phyloP scores from a whole-genome alignment of 306 rosid genomes.

The Cotoneaster glaucophyllus region DNA sequence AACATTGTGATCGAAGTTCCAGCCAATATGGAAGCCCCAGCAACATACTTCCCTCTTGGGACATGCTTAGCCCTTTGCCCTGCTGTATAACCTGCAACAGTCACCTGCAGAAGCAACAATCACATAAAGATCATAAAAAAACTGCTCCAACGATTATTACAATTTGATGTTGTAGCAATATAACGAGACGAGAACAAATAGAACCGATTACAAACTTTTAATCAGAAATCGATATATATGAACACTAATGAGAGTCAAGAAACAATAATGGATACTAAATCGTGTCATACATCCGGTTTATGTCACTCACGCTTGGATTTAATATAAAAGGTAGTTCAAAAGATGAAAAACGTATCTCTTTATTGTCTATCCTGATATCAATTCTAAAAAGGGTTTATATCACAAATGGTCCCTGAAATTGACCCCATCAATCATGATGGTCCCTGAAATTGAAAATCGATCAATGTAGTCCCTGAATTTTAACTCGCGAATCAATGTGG shows the following conservation, averaged over 20 bases:
- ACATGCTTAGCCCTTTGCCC: constrained; percentile 89
- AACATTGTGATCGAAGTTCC: constrained; percentile 82
- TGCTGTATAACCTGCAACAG: constrained; percentile 84
- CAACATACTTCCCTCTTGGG: constrained; percentile 73
- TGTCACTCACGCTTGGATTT: too few relatives aligned
- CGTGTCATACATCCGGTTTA: neutral
- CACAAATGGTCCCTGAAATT: too few relatives aligned
- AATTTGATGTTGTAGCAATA: neutral
- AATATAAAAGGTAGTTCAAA: too few relatives aligned
- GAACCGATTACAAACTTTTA: neutral
- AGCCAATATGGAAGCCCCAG: constrained; percentile 69
- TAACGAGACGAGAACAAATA: neutral
- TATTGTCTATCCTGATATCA: neutral
- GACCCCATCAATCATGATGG: too few relatives aligned
- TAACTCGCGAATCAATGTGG: too few relatives aligned
- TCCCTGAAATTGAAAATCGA: too few relatives aligned
- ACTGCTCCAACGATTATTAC: neutral
- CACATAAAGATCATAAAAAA: neutral
- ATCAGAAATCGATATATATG: neutral
- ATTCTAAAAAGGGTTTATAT: too few relatives aligned
- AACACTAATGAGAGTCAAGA: neutral
- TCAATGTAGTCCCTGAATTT: too few relatives aligned
- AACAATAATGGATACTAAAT: neutral
- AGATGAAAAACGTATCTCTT: too few relatives aligned
- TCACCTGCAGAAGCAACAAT: constrained; percentile 35